A percentile compares a stretch with the other conserved stretches of the same genome.
Evolutionary conservation across 495 filamentous ascomycete genomes (phyloP).

Genomic region (Halenospora varia): DNA sequence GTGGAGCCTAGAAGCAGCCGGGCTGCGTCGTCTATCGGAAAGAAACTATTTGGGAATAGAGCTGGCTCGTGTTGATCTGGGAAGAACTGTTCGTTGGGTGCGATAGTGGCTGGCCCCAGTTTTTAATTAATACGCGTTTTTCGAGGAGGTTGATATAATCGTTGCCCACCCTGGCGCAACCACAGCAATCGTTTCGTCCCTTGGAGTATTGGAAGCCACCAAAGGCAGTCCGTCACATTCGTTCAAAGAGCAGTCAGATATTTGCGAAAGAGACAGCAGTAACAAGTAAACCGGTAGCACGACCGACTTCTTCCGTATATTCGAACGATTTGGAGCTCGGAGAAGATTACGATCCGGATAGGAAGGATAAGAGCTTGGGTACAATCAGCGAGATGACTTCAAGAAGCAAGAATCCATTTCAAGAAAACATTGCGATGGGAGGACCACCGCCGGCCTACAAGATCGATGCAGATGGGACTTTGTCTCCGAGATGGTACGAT

Average conservation of each 20-base stretch:
- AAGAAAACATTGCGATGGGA: not conserved
- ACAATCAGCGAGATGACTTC: not conserved
- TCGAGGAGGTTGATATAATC: not conserved
- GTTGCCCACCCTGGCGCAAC: not conserved
- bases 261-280: not conserved
- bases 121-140: not conserved
- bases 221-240: constrained; percentile 18
- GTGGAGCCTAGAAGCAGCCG: not conserved
- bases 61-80: not conserved
- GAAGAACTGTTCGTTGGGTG: not conserved
- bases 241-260: constrained; percentile 13
- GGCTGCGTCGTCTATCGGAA: not conserved
- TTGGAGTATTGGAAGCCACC: constrained; percentile 27
- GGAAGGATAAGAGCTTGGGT: not conserved
- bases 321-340: not conserved
- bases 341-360: not conserved
- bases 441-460: constrained; percentile 17
- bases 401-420: not conserved
- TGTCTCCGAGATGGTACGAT: constrained; percentile 38
- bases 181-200: constrained; percentile 14
- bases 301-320: not conserved
- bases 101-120: not conserved
- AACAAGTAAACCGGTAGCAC: not conserved
- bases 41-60: not conserved
- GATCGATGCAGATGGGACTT: constrained; percentile 9